phyloP scores from a whole-genome alignment of 805 yeast genomes.

The Lipomyces yamanashiensis region DNA sequence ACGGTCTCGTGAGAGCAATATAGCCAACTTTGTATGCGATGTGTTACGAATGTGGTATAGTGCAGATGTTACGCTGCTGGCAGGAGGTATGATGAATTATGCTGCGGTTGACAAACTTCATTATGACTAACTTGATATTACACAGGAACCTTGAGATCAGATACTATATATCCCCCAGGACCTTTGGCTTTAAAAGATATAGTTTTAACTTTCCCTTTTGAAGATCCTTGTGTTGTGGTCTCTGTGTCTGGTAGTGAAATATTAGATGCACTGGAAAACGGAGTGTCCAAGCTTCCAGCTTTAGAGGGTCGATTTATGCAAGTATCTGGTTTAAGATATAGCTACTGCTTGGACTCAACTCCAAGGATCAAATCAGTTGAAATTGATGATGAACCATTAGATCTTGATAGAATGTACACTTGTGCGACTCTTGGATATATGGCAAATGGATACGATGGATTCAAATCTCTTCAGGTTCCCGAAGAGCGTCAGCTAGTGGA shows the following conservation, averaged over 20 bases:
- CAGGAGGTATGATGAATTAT: conserved; percentile 28
- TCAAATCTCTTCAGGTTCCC: conserved; percentile 22
- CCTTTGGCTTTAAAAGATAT: conserved; percentile 32
- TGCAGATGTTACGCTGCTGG: conserved; percentile 35
- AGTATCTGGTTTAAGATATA: conserved; percentile 35
- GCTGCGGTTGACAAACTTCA: not conserved
- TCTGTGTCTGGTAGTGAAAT: conserved; percentile 31
- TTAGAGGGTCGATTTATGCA: conserved; percentile 38
- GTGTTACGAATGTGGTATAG: conserved; percentile 36
- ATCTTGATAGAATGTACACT: conserved; percentile 24
- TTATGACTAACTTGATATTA: not conserved
- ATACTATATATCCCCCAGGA: conserved; percentile 30
- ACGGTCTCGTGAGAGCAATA: conserved; percentile 34
- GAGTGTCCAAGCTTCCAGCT: conserved; percentile 38
- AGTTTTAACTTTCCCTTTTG: conserved; percentile 37
- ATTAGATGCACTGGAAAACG: conserved; percentile 35
- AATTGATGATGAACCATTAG: conserved; percentile 29
- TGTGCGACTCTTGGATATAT: conserved; percentile 37
- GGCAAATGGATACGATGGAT: conserved; percentile 38
- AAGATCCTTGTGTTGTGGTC: conserved; percentile 39
- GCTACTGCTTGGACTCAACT: conserved; percentile 20
- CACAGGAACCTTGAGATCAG: conserved; percentile 36
- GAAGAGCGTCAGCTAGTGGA: conserved; percentile 33
- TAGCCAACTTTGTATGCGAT: conserved; percentile 37
- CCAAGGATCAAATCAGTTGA: conserved; percentile 32